A percentile compares a stretch with the other conserved stretches of the same genome.
phyloP scores from a whole-genome alignment of 2,329 filamentous ascomycete species.

The Fusarium sp. region DNA sequence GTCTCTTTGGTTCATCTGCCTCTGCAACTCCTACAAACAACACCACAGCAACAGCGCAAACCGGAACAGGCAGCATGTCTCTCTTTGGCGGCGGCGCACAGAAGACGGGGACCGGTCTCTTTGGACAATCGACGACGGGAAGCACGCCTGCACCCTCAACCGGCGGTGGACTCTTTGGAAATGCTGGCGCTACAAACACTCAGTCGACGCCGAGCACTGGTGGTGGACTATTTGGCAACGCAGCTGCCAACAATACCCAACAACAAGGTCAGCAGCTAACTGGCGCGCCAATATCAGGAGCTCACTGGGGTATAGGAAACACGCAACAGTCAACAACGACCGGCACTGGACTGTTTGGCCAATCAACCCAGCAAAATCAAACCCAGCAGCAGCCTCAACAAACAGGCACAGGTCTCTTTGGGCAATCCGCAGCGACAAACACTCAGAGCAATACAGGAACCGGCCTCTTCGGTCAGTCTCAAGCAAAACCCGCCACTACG shows the following conservation, averaged over 20 bases:
- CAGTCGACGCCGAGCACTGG: conserved; percentile 47
- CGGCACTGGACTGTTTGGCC: conserved; percentile 47
- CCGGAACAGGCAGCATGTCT: conserved; percentile 50
- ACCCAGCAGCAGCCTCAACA: conserved; percentile 42
- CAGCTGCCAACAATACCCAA: conserved; percentile 38
- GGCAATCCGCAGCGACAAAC: conserved; percentile 35
- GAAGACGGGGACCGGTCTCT: conserved; percentile 48
- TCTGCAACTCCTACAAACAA: conserved; percentile 37
- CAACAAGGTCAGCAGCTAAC: conserved; percentile 43
- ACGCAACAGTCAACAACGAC: conserved; percentile 26
- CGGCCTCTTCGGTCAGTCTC: conserved; percentile 53
- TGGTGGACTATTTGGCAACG: conserved; percentile 51
- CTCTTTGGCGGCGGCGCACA: conserved; percentile 46
- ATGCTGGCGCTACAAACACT: conserved; percentile 40
- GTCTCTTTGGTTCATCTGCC: conserved; percentile 54
- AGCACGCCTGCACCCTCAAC: conserved; percentile 38
- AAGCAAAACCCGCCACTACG: conserved; percentile 50
- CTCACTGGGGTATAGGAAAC: conserved; percentile 42
- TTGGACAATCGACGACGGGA: conserved; percentile 48
- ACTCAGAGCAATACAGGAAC: conserved; percentile 44
- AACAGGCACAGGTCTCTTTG: conserved; percentile 50
- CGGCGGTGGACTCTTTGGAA: conserved; percentile 52
- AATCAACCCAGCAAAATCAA: conserved; percentile 38
- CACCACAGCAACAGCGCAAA: conserved; percentile 46
- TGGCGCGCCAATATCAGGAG: conserved; percentile 20